Evolutionary conservation across 805 yeast species (phyloP).

Genomic region (Yarrowia keelungensis): DNA sequence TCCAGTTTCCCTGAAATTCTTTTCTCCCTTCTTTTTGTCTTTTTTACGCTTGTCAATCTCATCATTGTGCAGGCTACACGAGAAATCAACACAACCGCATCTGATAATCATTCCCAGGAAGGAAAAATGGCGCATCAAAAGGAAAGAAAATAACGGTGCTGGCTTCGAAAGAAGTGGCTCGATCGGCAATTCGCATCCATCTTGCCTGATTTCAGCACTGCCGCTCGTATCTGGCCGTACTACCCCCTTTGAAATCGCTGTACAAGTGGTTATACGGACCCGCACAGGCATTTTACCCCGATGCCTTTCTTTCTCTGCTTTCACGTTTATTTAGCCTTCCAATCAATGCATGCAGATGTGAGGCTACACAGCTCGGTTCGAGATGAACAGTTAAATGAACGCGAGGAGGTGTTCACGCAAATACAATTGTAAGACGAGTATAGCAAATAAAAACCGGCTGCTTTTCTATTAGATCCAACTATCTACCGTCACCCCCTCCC

Average conservation of each 20-base stretch:
- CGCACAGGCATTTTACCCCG: slow-evolving; percentile 2
- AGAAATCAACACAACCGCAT: slow-evolving; percentile 17
- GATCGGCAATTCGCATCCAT: too few species aligned
- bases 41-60: slow-evolving; percentile 27
- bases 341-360: slow-evolving; percentile 27
- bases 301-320: slow-evolving; percentile 27
- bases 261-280: not conserved
- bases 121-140: not conserved
- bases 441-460: too few species aligned
- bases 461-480: too few species aligned
- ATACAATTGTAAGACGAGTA: too few species aligned
- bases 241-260: not conserved
- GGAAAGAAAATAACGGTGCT: not conserved
- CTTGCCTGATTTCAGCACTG: too few species aligned
- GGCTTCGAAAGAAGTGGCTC: too few species aligned
- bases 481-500: too few species aligned
- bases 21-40: not conserved
- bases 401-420: too few species aligned
- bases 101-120: slow-evolving; percentile 10
- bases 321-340: slow-evolving; percentile 16
- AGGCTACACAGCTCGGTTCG: slow-evolving; percentile 13
- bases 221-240: too few species aligned
- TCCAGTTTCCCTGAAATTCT: not conserved
- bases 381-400: not conserved
- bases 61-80: slow-evolving; percentile 13